Evolutionary conservation across 805 yeast species (phyloP).

Genomic region (Pichia exigua): DNA sequence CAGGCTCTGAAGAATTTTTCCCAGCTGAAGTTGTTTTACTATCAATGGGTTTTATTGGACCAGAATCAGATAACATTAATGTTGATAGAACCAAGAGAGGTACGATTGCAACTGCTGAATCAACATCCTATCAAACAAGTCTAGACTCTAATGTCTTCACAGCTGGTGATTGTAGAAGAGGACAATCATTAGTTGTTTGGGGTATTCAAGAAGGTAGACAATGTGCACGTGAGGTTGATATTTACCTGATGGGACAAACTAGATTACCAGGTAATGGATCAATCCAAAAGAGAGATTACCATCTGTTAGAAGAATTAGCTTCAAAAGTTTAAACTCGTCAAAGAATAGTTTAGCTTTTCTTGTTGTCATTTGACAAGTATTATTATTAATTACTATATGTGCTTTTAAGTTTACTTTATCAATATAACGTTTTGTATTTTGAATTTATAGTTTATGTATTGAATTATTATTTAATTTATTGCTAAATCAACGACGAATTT

Average conservation of each 20-base stretch:
- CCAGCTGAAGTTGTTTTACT: conserved; percentile 90
- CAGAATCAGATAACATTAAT: conserved; percentile 73
- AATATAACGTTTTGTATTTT: too few relatives aligned
- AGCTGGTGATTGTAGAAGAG: conserved; percentile 99
- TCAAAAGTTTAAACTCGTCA: conserved; percentile 36
- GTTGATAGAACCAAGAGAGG: conserved; percentile 75
- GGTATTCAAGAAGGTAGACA: conserved; percentile 99
- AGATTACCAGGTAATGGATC: conserved; percentile 92
- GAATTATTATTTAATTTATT: too few relatives aligned
- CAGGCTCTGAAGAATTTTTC: conserved; percentile 89
- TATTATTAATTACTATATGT: not conserved
- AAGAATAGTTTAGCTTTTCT: not conserved
- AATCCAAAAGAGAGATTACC: conserved; percentile 76
- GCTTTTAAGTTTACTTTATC: not conserved
- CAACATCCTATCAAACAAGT: conserved; percentile 59
- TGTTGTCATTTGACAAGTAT: not conserved
- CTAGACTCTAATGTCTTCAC: conserved; percentile 68
- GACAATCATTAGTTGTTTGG: conserved; percentile 97
- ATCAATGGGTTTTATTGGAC: conserved; percentile 97
- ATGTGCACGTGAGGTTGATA: conserved; percentile 92
- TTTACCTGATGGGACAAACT: conserved; percentile 66
- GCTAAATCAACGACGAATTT: too few relatives aligned
- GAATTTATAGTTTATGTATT: too few relatives aligned
- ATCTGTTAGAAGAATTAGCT: conserved; percentile 68
- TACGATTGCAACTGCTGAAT: conserved; percentile 58